A percentile compares a stretch with the other conserved stretches of the same genome.
Evolutionary conservation across 805 yeast genomes (phyloP).

Genomic region (Isabelozyma rhagii): DNA sequence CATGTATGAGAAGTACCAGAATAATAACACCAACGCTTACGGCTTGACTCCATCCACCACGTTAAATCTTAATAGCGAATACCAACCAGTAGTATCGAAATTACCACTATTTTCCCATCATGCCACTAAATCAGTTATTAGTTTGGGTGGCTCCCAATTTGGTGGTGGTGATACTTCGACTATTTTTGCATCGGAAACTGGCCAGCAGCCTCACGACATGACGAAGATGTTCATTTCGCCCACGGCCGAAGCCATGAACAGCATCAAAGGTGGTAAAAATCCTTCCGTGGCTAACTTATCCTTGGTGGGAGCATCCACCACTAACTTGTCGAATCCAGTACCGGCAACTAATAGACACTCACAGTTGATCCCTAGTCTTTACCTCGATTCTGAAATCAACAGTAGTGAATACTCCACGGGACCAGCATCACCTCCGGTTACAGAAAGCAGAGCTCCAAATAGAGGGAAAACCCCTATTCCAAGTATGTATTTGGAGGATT

Average conservation of each 20-base stretch:
- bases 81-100: slow-evolving; percentile 24
- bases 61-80: slow-evolving; percentile 9
- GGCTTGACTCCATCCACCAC: slow-evolving; percentile 14
- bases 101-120: slow-evolving; percentile 32
- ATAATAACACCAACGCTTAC: slow-evolving; percentile 26
- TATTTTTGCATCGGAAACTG: slow-evolving; percentile 28
- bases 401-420: slow-evolving; percentile 26
- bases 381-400: slow-evolving; percentile 37
- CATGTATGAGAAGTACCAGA: slow-evolving; percentile 29
- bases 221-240: slow-evolving; percentile 71
- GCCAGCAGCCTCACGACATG: slow-evolving; percentile 35
- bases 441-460: slow-evolving; percentile 1
- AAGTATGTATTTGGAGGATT: slow-evolving; percentile 47
- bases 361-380: slow-evolving; percentile 31
- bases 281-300: slow-evolving; percentile 13
- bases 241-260: slow-evolving; percentile 67
- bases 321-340: slow-evolving; percentile 14
- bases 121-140: slow-evolving; percentile 16
- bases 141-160: slow-evolving; percentile 8
- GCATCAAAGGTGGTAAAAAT: slow-evolving; percentile 17
- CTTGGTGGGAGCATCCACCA: slow-evolving; percentile 11
- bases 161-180: slow-evolving; percentile 31
- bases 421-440: slow-evolving; percentile 3
- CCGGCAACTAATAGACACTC: slow-evolving; percentile 27
- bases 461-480: slow-evolving; percentile 37